Evolutionary conservation across 2,329 filamentous ascomycete genomes (phyloP).

Genomic region (Fusarium goolgardi): DNA sequence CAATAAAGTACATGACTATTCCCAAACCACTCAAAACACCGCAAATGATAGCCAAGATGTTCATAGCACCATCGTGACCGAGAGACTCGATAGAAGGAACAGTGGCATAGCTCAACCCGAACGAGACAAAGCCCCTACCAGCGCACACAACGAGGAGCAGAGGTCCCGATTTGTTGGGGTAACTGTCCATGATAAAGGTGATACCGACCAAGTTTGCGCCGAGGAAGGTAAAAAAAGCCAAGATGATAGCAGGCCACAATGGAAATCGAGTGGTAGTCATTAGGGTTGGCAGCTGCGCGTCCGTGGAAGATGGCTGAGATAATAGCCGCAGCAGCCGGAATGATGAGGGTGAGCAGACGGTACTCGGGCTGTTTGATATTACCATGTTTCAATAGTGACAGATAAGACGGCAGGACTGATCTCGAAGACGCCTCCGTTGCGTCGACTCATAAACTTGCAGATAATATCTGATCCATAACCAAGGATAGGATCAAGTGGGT

Average conservation of each 20-base stretch:
- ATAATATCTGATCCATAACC: conserved; percentile 5
- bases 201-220: conserved; percentile 10
- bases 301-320: conserved; percentile 9
- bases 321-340: conserved; percentile 1
- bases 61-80: conserved; percentile 16
- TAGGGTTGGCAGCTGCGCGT: conserved; percentile 1
- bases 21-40: conserved; percentile 11
- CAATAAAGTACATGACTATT: conserved; percentile 1
- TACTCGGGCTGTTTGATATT: background rate
- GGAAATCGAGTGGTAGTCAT: conserved; percentile 16
- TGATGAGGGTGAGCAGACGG: background rate
- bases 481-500: background rate
- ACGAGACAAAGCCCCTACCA: conserved; percentile 4
- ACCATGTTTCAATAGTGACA: fast-evolving
- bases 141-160: conserved; percentile 7
- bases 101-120: conserved; percentile 2
- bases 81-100: conserved; percentile 12
- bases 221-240: conserved; percentile 12
- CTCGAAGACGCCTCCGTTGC: conserved; percentile 4
- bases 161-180: conserved; percentile 10
- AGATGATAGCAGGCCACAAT: conserved; percentile 10
- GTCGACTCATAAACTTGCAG: conserved; percentile 16
- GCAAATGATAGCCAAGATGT: conserved; percentile 8
- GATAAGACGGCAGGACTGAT: fast-evolving
- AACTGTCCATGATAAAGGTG: conserved; percentile 19